Evolutionary conservation across 257 asterid genomes (phyloP).

Genomic region (Solanum appendiculatum): DNA sequence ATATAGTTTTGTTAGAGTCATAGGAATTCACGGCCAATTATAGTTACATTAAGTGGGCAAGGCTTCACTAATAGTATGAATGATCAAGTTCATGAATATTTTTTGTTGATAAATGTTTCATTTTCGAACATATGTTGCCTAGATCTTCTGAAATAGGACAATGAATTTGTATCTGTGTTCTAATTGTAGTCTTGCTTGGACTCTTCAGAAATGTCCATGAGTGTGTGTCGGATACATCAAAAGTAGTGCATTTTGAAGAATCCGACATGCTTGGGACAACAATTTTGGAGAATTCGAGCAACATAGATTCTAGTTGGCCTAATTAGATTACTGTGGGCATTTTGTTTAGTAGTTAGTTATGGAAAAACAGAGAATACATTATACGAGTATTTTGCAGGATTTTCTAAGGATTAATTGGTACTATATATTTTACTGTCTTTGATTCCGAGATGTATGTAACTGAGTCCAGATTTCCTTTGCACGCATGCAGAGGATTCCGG

Average conservation of each 20-base stretch:
- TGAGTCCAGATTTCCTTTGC: not conserved
- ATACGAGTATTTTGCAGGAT: not conserved
- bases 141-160: not conserved
- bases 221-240: too few relatives aligned
- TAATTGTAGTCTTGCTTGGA: too few relatives aligned
- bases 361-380: not conserved
- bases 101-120: not conserved
- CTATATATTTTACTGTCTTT: not conserved
- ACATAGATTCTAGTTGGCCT: not conserved
- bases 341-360: not conserved
- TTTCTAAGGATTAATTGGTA: not conserved
- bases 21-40: too few relatives aligned
- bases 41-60: not conserved
- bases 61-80: not conserved
- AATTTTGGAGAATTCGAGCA: too few relatives aligned
- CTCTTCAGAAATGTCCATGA: too few relatives aligned
- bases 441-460: not conserved
- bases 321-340: not conserved
- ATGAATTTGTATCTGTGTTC: not conserved
- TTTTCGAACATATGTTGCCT: not conserved
- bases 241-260: too few relatives aligned
- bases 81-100: not conserved
- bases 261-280: too few relatives aligned
- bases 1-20: too few relatives aligned
- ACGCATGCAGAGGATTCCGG: constrained; percentile 26